Evolutionary conservation across 805 yeast genomes (phyloP), one percentile per base, ranked within the genome.

Genomic region (Zygosaccharomyces siamensis): DNA sequence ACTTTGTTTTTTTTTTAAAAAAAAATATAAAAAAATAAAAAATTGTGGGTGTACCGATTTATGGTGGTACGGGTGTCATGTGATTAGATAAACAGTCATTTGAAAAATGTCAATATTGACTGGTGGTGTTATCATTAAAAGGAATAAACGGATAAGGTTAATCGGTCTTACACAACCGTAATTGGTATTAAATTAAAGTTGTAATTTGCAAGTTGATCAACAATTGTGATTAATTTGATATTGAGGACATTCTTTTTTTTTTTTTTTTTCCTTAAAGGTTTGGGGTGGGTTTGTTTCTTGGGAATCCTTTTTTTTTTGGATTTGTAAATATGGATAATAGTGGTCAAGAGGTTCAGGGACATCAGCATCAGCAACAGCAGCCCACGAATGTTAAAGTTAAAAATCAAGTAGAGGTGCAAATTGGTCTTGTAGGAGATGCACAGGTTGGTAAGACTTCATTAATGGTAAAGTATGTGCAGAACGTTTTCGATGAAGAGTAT

Each of bases 381-480:
- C 21, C 39, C 16, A 45, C 48, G 51, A 46, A 49, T 45, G 45
- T 47, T 6, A 55, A 52, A 35, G 48, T 52, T 2, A 55, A 54
- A 44, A 58, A 55, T 35, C 58, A 57, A 20, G 58, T 62, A 11
- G 63, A 60, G 24, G 53, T 92, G 42, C 93, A 92, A 60, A 89
- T 92, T 16, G 98, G 97, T 2, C 78, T 92, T 41, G 80, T 92
- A 43, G 99, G 99, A 5, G 98, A 92, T 67, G 95, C 96, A 2
- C 95, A 89, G 61, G 89, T 90, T 5, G 99, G 99, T 4, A 92
- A 92, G 63, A 92, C 99, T 0, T 88, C 97, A 5, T 70, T 92
- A 50, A 90, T 92, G 98, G 96, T 90, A 21, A 89, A 92, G 63
- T 92, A 90, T 64, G 97, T 92, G n/a, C 97, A 92, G 62, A 95